Evolutionary conservation across 352 stramenopile genomes (phyloP).

Genomic region (Phytopythium chamaehyphon): DNA sequence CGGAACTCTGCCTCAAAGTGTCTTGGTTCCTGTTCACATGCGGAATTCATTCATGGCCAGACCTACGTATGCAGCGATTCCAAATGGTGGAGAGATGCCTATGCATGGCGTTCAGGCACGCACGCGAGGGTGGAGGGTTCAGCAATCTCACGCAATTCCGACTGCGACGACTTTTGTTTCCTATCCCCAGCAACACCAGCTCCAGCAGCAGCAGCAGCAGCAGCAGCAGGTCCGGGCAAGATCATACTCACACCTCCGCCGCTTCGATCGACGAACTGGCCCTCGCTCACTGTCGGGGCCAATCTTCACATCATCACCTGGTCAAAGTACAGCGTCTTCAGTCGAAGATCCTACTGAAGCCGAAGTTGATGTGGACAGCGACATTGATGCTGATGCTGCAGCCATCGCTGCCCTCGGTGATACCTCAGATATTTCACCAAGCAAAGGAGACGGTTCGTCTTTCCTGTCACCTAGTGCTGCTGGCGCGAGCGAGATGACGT

Average conservation of each 20-base stretch:
- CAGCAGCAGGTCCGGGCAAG: not conserved
- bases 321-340: not conserved
- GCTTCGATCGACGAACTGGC: not conserved
- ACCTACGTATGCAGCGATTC: too few relatives aligned
- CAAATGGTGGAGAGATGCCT: too few relatives aligned
- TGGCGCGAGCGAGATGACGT: conserved; percentile 18
- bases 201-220: too few relatives aligned
- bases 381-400: conserved; percentile 13
- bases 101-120: too few relatives aligned
- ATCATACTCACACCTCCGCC: too few relatives aligned
- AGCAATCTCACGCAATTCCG: not conserved
- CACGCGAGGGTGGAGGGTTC: too few relatives aligned
- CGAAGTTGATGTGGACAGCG: not conserved
- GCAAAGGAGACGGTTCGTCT: conserved; percentile 5
- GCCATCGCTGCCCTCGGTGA: conserved; percentile 19
- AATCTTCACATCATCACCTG: too few relatives aligned
- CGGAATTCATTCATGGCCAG: too few relatives aligned
- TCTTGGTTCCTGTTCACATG: too few relatives aligned
- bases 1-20: too few relatives aligned
- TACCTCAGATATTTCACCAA: not conserved
- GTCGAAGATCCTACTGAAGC: not conserved
- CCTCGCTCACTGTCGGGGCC: not conserved
- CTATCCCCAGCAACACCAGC: not conserved
- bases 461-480: not conserved
- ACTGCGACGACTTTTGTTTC: not conserved